Base-by-base conservation (phyloP, 139 green algal species). In the Micromonas commoda region DNA sequence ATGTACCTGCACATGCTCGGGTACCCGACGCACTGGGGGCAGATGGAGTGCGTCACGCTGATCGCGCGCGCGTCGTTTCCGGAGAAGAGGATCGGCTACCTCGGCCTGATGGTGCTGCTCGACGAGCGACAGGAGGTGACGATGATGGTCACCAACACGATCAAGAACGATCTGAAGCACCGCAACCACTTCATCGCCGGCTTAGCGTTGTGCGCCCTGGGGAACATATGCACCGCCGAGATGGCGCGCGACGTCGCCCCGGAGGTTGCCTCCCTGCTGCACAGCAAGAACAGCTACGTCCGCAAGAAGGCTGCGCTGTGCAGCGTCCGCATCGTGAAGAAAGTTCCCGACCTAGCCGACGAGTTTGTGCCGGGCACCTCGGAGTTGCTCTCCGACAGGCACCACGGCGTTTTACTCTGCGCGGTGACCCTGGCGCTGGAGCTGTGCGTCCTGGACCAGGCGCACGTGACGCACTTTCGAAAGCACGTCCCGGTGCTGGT, bases 1-100 rank as follows among this genome's bases (percentile, higher is more conserved):
- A 97, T 99, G 94, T 99, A 96, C 81, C 97, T 99, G 35, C 96
- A 99, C 87, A 99, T 99, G 95, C 88, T 99, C 64, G 96, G 96
- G 23, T 98, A 99, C 78, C 92, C 95, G 9, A 98, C 95, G 2
- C 96, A 99, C 83, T 99, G 98, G 82, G 96, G 96, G 0, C 96
- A 99, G 88, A 99, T 99, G 94, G 96, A 99, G 86, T 97, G 93
- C 21, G 84, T 99, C 20, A 98, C 97, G 85, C 89, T 99, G 0
- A 96, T 97, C 35, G 92, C 93, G 61, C 86, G 84, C 29, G 80
- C 72, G 29, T 85, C 85, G 23, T 98, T 95, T 57, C 83, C 91
- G 3, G 91, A 97, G 51, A 98, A 98, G 88, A 72, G 95, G 0
- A 94, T 99, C 38, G 95, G 96, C 20, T 99, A 99, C 86, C 87